Evolutionary conservation across 1,284 basidiomycete species (phyloP).

Genomic region (Filobasidium uniguttulatum): DNA sequence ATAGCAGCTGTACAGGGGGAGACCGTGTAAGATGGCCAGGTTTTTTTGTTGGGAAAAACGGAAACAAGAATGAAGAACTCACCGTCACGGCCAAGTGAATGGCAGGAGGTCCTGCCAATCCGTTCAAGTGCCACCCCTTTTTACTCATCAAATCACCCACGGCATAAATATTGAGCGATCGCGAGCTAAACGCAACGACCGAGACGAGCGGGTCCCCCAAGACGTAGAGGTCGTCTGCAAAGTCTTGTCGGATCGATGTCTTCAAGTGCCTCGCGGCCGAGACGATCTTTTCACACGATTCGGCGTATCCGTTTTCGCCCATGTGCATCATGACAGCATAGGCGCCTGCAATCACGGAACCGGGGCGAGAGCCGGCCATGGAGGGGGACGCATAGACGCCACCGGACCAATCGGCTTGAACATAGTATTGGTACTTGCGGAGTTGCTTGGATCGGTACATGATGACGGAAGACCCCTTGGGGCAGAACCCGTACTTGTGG

Average conservation of each 20-base stretch:
- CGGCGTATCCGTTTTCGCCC: slow-evolving; percentile 79
- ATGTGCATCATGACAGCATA: slow-evolving; percentile 94
- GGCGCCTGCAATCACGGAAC: slow-evolving; percentile 81
- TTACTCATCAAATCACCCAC: slow-evolving; percentile 81
- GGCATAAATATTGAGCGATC: slow-evolving; percentile 49
- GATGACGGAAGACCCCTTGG: slow-evolving; percentile 71
- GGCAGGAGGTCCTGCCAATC: slow-evolving; percentile 59
- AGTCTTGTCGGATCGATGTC: slow-evolving; percentile 20
- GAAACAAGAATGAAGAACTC: slow-evolving; percentile 26
- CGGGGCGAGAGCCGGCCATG: slow-evolving; percentile 77
- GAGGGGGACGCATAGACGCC: slow-evolving; percentile 69
- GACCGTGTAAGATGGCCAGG: too few species aligned
- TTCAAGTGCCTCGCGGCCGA: slow-evolving; percentile 33
- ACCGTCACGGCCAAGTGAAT: slow-evolving; percentile 92
- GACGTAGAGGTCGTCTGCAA: slow-evolving; percentile 52
- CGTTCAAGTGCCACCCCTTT: slow-evolving; percentile 83
- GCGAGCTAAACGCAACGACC: slow-evolving; percentile 74
- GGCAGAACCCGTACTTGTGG: slow-evolving; percentile 50
- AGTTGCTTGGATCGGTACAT: slow-evolving; percentile 71
- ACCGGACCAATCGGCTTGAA: slow-evolving; percentile 65
- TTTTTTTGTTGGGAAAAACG: neutral
- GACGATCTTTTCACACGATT: slow-evolving; percentile 74
- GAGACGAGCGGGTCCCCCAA: slow-evolving; percentile 81
- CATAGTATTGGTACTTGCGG: slow-evolving; percentile 68
- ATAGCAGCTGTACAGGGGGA: slow-evolving; percentile 40